Base-by-base conservation (phyloP, 2,329 filamentous ascomycete species). In the Trichophyton benhamiae region DNA sequence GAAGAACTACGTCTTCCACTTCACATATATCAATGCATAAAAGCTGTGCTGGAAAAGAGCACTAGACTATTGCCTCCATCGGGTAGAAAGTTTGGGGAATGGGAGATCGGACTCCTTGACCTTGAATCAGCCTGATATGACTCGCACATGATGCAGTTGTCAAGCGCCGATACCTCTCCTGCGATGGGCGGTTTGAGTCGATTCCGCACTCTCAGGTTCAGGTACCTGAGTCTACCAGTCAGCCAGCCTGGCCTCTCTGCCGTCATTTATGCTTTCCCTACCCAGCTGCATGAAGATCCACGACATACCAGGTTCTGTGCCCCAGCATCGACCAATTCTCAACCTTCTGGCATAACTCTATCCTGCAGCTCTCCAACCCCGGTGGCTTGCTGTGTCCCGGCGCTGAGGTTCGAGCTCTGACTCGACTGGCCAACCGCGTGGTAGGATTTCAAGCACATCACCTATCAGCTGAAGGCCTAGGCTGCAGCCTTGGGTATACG, bases 101-200 rank as follows among this genome's bases (percentile, higher is more conserved):
- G 82, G 82, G 72, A 77, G 9, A 80, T 83, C 11, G 79, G 79
- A 2, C 64, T 83, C 25, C 65, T 84, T 65, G 73, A 77, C 67
- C 71, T 80, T 36, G 58, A 61, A 27, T n/a, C 7, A 22, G 9
- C 44, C 44, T 48, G 44, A 48, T 22, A 11, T 20, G 17, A 22
- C 6, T 48, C 7, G 20, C 25, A 48, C 20, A 48, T 48, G 20
- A 17, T 13, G 6, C 41, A 30, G 27, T 30, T 44, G 2, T 17
- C 44, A 48, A 48, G n/a, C 20, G n/a, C 44, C 9, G 44, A 20
- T 48, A 48, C 7, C 20, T 48, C 44, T 48, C 17, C 52, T 27
- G 6, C 25, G 3, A 8, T 6, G 2, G n/a, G 22, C 11, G 3
- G 25, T 27, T 55, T 8, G 25, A 3, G 8, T 3, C 11, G 8